Base-by-base conservation (phyloP, 768 basidiomycete genomes). In the Termitomyces sp. region DNA sequence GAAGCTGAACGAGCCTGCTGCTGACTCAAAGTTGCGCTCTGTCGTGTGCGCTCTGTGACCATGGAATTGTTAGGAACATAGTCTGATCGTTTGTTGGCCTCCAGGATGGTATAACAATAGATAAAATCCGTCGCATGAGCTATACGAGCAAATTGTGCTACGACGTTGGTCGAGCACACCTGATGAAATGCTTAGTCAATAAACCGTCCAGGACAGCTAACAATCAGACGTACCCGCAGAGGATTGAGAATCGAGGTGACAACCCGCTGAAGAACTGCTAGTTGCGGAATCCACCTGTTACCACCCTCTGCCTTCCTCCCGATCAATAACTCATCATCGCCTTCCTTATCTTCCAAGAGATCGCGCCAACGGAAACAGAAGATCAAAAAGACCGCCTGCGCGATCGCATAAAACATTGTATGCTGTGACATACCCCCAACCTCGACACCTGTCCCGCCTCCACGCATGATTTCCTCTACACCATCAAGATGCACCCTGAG, bases 321-420 rank as follows among this genome's bases (percentile, higher is more conserved):
- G 56, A 60, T 45, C 44, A 67, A 51, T 54, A 70, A 64, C 37
- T 79, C 82, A 24, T 77, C 80, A 24, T 77, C 81, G 24, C 75
- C 78, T 5, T 86, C 88, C 15, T 82, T 78, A n/a, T 80, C 81
- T 51, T 84, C 82, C 42, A 83, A 69, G 36, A 98, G 73, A 62
- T 98, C 97, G 59, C 92, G 76, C 96, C 96, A 98, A 12, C 97
- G 79, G 73, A 98, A 99, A 71, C 97, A 98, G 71, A 99, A 99
- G 61, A 99, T 93, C 61, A 98, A 80, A 69, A 99, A 95, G 10
- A 94, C 84, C 0, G 95, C 88, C 67, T 98, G 97, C 0, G 86
- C 75, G 33, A 96, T 88, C 2, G 95, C 94, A 69, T 98, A 98
- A 68, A 98, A 98, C 20, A 96, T 82, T 28, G 81, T 83, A 64